Evolutionary conservation across 2,329 filamentous ascomycete genomes (phyloP), one percentile per base, ranked within the genome.

Genomic region (Penicillium sclerotigenum): DNA sequence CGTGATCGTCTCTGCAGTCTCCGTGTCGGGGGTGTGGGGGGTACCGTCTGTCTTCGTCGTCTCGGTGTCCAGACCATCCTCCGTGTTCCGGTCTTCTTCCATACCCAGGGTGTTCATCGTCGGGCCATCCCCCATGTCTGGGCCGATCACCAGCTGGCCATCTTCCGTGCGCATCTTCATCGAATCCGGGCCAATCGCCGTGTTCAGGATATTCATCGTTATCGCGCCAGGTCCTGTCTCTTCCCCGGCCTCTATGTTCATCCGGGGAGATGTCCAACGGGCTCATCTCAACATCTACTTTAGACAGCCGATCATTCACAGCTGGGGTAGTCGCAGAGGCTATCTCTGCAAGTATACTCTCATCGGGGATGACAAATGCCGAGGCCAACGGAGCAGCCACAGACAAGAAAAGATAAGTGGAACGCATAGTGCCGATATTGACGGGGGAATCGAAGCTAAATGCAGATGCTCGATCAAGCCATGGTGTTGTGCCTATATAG

Each of bases 361-460:
- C 59, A n/a, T 58, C 52, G 8, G 59, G 59, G 18, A 57, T 52
- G 4, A 59, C 55, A 33, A 63, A 33, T n/a, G 54, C 58, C 28
- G 45, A 54, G 29, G 47, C 57, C n/a, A 57, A 20, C n/a, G 28
- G 37, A 28, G 28, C 20, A 26, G 37, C 34, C 18, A 56, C 52
- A 9, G 45, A 37, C 16, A 43, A 24, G 4, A 36, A 52, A 18
- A 52, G 47, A 26, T 20, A 59, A 40, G 31, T 28, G 20, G 46
- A 41, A 50, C 52, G 45, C 52, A 54, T 54, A 28, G 13, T 36
- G 36, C 24, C 43, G 28, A 24, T 18, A 29, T 38, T 11, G 24
- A 47, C 24, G 26, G 11, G 36, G 20, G 24, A 28, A 38, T 18
- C 6, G n/a, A 22, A 20, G 9, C 3, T 14, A 20, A 24, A 40